Evolutionary conservation across 2,329 filamentous ascomycete species (phyloP), one percentile per base, ranked within the genome.

Genomic region (Colletotrichum acutatum): DNA sequence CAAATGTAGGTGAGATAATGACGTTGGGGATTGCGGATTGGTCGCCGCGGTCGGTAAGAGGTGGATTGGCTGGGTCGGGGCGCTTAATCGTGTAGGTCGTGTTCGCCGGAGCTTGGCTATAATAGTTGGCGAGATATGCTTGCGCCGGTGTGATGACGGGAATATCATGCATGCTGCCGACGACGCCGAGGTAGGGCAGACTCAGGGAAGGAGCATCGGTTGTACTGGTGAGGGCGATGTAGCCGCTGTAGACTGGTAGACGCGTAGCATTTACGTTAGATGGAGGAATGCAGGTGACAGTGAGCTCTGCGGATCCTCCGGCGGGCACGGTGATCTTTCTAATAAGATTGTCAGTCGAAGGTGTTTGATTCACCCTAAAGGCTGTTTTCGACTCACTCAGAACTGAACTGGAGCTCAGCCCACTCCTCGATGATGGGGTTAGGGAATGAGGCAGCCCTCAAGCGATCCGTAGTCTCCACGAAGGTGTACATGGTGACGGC

Each of bases 401-500:
- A 79, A 60, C 81, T 77, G 75, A 89, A 84, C 37, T 78, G 76
- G 42, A 90, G 74, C 0, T 80, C 81, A 6, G 87, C 88, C 57
- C 82, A 82, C 22, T 80, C 78, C 14, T 79, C 76, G 1, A 82
- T 77, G 8, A 85, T 78, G 12, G 86, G 82, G 37, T 85, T 86
- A n/a, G 88, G 87, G 75, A 88, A 89, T 0, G 68, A 32, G 9
- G 37, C 56, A 8, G 60, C 58, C 22, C n/a, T 78, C 78, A 0
- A 86, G 83, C 56, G 81, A 81, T 62, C 82, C n/a, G 74, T 74
- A 53, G 66, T 76, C 1, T 77, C 75, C 2, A 83, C 79, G 75
- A 85, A 86, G 0, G 90, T 88, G 78, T 90, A 91, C 67, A 86
- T 85, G 2, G 89, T 89, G 9, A 85, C 80, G 9, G 89, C 85